These are phyloP conservation scores for Blastocystis sp. DNA, from an alignment of 352 stramenopile genomes.

Conservation along the genomic window DNA sequence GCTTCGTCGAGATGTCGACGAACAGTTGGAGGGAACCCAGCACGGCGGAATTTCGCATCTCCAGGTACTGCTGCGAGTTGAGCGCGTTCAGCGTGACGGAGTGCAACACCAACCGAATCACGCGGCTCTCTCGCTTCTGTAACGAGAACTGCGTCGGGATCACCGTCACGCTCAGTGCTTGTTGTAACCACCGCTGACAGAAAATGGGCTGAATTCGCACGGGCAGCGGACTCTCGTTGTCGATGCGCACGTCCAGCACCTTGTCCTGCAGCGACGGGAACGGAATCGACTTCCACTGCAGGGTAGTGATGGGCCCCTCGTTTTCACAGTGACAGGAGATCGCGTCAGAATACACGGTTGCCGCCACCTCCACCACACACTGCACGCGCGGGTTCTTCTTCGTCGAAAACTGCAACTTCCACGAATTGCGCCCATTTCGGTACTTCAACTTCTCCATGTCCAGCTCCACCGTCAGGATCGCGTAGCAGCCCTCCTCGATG, in stretches of 20 bases:
- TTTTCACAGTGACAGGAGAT: not conserved
- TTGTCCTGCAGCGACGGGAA: constrained; percentile 15
- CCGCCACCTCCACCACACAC: not conserved
- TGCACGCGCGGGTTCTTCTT: not conserved
- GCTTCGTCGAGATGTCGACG: constrained; percentile 2
- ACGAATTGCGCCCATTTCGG: constrained; percentile 23
- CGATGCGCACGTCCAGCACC: not conserved
- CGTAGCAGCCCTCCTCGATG: constrained; percentile 21
- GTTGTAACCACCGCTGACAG: constrained; percentile 18
- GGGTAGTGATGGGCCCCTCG: not conserved
- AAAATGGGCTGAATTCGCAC: constrained; percentile 51
- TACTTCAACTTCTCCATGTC: constrained; percentile 42
- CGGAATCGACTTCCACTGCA: constrained; percentile 12
- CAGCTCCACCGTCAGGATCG: constrained; percentile 41
- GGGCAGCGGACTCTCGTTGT: not conserved
- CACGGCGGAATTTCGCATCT: not conserved
- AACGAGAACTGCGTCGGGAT: not conserved
- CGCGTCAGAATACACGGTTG: constrained; percentile 10
- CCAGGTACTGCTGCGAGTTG: not conserved
- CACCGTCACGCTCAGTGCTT: not conserved
- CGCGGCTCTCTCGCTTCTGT: not conserved
- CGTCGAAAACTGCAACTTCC: constrained; percentile 17
- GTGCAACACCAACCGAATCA: not conserved
- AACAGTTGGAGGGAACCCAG: constrained; percentile 37
- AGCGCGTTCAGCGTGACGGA: constrained; percentile 21